Conservation (phyloP, 1,284 basidiomycete genomes). For the Leccinum pachyderme region DNA sequence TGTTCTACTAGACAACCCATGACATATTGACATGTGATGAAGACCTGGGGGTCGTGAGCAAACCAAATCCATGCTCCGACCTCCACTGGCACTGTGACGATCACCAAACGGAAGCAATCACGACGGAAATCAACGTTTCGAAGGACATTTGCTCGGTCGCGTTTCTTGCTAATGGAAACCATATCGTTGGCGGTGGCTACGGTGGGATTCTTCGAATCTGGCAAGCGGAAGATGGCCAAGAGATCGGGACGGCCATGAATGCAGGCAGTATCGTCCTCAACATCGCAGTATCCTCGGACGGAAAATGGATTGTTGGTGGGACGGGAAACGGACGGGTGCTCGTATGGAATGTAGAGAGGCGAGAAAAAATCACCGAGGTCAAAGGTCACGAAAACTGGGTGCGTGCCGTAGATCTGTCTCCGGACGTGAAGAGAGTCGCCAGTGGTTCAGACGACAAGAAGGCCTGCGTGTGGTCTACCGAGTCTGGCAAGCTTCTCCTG, state of each 20-base stretch:
- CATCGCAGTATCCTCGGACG: conserved; percentile 6
- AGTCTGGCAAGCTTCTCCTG: conserved; percentile 3
- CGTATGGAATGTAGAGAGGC: conserved; percentile 3
- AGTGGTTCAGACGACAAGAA: conserved; percentile 11
- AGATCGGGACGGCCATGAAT: conserved; percentile 1
- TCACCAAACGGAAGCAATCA: background rate
- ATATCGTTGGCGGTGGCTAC: conserved; percentile 7
- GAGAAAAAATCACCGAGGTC: background rate
- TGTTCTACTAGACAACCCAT: background rate
- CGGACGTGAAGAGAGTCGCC: conserved; percentile 3
- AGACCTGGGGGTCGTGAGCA: background rate
- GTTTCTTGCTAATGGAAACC: conserved; percentile 8
- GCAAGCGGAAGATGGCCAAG: conserved; percentile 3
- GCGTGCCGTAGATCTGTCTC: conserved; percentile 9
- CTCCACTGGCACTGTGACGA: background rate
- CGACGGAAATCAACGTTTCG: background rate
- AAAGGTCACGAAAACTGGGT: background rate
- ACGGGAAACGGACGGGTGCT: background rate
- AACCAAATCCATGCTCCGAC: background rate
- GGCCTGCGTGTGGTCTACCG: conserved; percentile 4
- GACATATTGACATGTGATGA: background rate
- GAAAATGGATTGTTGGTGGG: conserved; percentile 7
- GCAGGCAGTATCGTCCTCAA: background rate
- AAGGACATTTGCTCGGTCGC: background rate
- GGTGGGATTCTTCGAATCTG: conserved; percentile 4